Conservation (phyloP, 257 asterid species). For the Rhazya stricta region DNA sequence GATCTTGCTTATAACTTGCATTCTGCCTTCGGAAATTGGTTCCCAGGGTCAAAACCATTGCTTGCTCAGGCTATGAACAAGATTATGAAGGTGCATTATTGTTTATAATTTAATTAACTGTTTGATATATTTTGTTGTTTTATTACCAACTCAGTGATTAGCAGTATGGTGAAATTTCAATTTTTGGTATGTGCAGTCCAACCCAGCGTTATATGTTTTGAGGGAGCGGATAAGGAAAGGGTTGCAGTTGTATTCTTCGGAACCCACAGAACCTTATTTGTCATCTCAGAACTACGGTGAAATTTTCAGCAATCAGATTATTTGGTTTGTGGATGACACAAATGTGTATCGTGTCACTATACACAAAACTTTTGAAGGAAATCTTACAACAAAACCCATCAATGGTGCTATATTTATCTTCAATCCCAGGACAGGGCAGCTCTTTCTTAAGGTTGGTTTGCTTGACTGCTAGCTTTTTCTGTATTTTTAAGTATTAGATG, state of each 20-base stretch:
- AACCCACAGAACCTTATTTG: conserved; percentile 95
- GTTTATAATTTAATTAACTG: not conserved
- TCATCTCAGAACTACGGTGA: conserved; percentile 99
- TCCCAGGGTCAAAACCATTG: conserved; percentile 98
- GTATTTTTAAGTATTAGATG: not conserved
- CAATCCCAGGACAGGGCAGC: conserved; percentile 96
- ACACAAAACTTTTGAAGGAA: conserved; percentile 98
- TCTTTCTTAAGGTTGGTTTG: conserved; percentile 70
- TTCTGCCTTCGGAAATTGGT: conserved; percentile 99
- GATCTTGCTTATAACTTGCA: conserved; percentile 97
- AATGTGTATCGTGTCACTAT: conserved; percentile 96
- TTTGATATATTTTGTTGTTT: not conserved
- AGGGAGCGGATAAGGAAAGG: conserved; percentile 97
- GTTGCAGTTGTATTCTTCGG: conserved; percentile 93
- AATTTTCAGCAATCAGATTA: conserved; percentile 95
- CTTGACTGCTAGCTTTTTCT: not conserved
- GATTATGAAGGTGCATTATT: conserved; percentile 78
- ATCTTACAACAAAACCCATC: conserved; percentile 92
- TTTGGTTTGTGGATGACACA: conserved; percentile 99
- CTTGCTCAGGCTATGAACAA: conserved; percentile 99
- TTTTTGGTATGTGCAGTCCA: conserved; percentile 54
- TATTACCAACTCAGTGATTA: not conserved
- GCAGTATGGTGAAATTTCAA: not conserved
- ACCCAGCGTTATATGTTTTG: conserved; percentile 90
- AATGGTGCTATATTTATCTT: conserved; percentile 97